These are phyloP conservation scores for Colletotrichum abscissum DNA, from an alignment of 2,329 filamentous ascomycete species.

Conservation along the genomic window DNA sequence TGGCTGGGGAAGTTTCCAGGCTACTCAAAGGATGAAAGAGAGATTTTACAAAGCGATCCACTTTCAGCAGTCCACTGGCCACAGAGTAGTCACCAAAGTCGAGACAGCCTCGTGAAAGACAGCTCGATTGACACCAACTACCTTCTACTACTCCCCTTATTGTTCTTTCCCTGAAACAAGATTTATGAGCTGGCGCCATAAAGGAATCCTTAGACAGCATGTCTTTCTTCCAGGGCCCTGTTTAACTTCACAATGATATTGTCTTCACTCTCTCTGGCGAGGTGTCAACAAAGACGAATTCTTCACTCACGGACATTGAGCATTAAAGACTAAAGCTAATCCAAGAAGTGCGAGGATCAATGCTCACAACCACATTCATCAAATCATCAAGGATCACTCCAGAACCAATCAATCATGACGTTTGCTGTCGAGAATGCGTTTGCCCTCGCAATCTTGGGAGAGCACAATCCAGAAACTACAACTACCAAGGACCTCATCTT, in stretches of 20 bases:
- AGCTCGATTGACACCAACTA: no score
- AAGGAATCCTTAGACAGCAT: neutral
- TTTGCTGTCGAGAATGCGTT: neutral
- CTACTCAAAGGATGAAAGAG: no score
- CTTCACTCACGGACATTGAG: neutral
- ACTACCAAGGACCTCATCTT: neutral
- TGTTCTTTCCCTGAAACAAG: no score
- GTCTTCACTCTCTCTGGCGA: neutral
- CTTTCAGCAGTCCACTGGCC: no score
- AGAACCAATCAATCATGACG: neutral
- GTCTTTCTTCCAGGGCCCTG: neutral
- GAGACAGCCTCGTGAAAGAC: no score
- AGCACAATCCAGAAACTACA: neutral
- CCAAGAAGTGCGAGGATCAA: no score
- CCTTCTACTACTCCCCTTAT: no score
- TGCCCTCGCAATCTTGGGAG: neutral
- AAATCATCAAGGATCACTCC: neutral
- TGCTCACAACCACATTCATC: neutral
- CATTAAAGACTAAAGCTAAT: no score
- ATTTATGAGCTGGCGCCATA: no score
- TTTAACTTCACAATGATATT: neutral
- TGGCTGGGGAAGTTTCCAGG: no score
- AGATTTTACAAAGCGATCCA: no score
- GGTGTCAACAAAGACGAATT: neutral
- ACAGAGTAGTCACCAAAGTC: no score